Base-by-base conservation (phyloP, 78 protist species). In the Chrysochromulina parva region DNA sequence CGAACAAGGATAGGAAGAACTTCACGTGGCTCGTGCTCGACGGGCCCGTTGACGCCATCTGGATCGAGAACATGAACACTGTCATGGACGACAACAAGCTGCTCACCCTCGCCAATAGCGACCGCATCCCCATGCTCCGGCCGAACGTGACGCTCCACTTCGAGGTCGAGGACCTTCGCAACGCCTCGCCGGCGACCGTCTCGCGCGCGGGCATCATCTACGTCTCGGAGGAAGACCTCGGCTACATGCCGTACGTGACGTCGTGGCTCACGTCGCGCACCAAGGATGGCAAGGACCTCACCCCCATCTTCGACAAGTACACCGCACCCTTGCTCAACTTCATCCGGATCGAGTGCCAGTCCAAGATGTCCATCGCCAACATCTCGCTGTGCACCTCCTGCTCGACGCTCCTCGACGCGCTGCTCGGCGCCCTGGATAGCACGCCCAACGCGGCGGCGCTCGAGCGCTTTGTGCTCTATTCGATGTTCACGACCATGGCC, bases 181-280 rank as follows among this genome's bases (percentile, higher is more conserved):
- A 95, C 88, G 99, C 99, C 4, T 96, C 99, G 58, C 99, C 99
- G 0, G 99, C 99, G 24, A 97, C 99, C 7, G 98, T 97, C 52
- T 97, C 99, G 17, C 96, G 99, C 26, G 90, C 93, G 24, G 98
- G 98, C 16, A 94, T 96, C 90, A 86, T 97, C 69, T 97, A 90
- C 95, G 60, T 97, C 81, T 84, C 93, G 10, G 86, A 50, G 9
- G 1, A 89, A 22, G 93, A 52, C 4, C 93, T 96, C 0, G 94
- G 91, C 28, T 95, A 53, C 80, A 24, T 13, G 60, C 95, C 92
- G 54, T 57, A 57, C 54, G 67, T 86, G 38, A 48, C 22, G 57
- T 52, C 94, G 50, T 82, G 95, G 90, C n/a, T 81, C 53, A 24
- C 62, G 28, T 53, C 48, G 52, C 85, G 78, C 26, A 0, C 78